A percentile compares a stretch with the other conserved stretches of the same genome.
Conservation (phyloP, 768 basidiomycete species). For the Termitomyces eurrhizus region DNA sequence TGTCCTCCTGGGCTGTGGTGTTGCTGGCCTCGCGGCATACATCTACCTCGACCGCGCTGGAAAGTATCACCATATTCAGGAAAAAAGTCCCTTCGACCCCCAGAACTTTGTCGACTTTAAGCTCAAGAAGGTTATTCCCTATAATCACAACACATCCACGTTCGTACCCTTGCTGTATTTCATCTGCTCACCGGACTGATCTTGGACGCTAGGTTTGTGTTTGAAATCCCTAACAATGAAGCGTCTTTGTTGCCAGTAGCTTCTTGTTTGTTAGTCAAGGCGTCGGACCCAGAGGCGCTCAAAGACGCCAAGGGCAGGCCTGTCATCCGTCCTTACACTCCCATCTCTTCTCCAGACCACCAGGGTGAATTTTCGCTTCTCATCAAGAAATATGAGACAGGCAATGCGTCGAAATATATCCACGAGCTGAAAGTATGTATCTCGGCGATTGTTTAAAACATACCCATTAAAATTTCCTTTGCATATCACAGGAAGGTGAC, state of each 20-base stretch:
- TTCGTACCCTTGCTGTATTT: conserved; percentile 28
- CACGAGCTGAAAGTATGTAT: conserved; percentile 56
- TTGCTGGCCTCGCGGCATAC: conserved; percentile 39
- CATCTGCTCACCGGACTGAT: not conserved
- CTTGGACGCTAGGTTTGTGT: conserved; percentile 53
- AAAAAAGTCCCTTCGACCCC: conserved; percentile 71
- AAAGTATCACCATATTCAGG: conserved; percentile 30
- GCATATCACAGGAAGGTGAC: conserved; percentile 56
- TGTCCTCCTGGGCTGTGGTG: conserved; percentile 46
- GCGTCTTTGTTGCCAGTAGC: conserved; percentile 77
- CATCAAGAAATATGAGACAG: conserved; percentile 81
- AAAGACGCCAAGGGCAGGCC: conserved; percentile 82
- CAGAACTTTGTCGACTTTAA: conserved; percentile 76
- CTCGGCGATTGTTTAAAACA: not conserved
- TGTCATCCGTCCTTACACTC: conserved; percentile 90
- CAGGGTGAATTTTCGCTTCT: conserved; percentile 77
- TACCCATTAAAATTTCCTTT: conserved; percentile 1
- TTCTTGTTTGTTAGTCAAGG: conserved; percentile 74
- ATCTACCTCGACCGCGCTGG: conserved; percentile 43
- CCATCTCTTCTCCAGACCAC: conserved; percentile 72
- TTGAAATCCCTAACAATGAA: conserved; percentile 75
- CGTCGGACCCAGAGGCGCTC: conserved; percentile 61
- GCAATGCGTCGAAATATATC: conserved; percentile 84
- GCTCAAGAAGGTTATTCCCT: conserved; percentile 75
- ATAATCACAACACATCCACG: conserved; percentile 93